Evolutionary conservation across 768 basidiomycete genomes (phyloP).

Genomic region (Neoboletus magnificus): DNA sequence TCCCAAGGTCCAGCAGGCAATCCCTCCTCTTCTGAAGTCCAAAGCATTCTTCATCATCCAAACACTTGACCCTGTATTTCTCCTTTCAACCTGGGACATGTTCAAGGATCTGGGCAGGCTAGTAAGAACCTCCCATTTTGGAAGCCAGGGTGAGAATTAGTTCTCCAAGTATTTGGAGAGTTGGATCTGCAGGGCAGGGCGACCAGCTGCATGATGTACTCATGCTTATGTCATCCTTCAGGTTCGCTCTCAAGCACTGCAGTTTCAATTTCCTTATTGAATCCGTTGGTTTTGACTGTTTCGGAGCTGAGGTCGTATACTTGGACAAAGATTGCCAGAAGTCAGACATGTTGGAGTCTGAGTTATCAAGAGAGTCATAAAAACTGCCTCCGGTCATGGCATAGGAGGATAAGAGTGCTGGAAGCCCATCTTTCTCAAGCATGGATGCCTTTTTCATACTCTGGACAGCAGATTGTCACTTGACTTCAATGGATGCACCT

Average conservation of each 20-base stretch:
- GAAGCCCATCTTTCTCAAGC: constrained; percentile 48
- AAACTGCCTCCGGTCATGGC: constrained; percentile 20
- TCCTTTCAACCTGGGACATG: constrained; percentile 43
- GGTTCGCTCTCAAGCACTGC: constrained; percentile 15
- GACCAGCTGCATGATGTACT: constrained; percentile 27
- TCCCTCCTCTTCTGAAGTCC: constrained; percentile 18
- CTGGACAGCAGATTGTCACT: constrained; percentile 50
- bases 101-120: constrained; percentile 62
- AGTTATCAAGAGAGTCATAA: constrained; percentile 27
- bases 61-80: constrained; percentile 56
- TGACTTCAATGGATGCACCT: constrained; percentile 26
- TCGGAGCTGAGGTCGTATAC: not conserved
- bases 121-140: constrained; percentile 41
- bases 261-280: constrained; percentile 17
- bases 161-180: constrained; percentile 64
- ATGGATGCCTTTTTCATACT: constrained; percentile 42
- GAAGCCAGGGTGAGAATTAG: constrained; percentile 49
- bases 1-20: constrained; percentile 66
- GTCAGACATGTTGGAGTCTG: constrained; percentile 17
- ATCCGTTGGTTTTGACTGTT: constrained; percentile 3
- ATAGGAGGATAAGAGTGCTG: constrained; percentile 36
- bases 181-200: constrained; percentile 45
- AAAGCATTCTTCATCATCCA: constrained; percentile 44
- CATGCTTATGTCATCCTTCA: constrained; percentile 11
- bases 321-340: constrained; percentile 3